Evolutionary conservation across 345 rosid species (phyloP).

Genomic region (Eucalyptus marginata): DNA sequence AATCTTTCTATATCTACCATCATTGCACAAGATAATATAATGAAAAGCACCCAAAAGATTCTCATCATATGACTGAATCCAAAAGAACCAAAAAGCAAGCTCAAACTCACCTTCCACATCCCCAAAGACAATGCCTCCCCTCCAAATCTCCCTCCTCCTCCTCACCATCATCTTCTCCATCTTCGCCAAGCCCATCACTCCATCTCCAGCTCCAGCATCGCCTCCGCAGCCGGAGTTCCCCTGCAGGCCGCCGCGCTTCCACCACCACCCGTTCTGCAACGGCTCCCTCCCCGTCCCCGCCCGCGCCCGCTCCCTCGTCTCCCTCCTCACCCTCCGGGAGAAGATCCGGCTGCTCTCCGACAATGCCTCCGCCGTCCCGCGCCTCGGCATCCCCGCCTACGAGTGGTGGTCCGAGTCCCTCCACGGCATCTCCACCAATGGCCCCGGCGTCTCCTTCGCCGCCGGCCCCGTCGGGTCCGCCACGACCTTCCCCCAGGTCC

Average conservation of each 20-base stretch:
- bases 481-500: constrained; percentile 83
- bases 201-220: background rate
- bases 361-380: constrained; percentile 57
- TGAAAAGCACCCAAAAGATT: background rate
- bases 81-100: background rate
- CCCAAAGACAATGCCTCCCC: background rate
- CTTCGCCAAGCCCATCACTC: background rate
- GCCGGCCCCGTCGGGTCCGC: constrained; percentile 59
- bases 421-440: constrained; percentile 81
- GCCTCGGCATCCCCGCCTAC: constrained; percentile 76
- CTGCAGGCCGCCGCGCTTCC: constrained; percentile 39
- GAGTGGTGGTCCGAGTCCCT: constrained; percentile 98
- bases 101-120: background rate
- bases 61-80: background rate
- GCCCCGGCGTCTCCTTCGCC: constrained; percentile 71
- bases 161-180: background rate
- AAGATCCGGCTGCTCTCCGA: constrained; percentile 59
- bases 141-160: background rate
- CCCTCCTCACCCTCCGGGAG: constrained; percentile 64
- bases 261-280: constrained; percentile 57
- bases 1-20: background rate
- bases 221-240: constrained; percentile 23
- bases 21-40: background rate
- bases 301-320: constrained; percentile 60
- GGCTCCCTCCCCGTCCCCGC: constrained; percentile 30